phyloP scores from a whole-genome alignment of 2,329 filamentous ascomycete genomes.

The Thelonectria blattea region DNA sequence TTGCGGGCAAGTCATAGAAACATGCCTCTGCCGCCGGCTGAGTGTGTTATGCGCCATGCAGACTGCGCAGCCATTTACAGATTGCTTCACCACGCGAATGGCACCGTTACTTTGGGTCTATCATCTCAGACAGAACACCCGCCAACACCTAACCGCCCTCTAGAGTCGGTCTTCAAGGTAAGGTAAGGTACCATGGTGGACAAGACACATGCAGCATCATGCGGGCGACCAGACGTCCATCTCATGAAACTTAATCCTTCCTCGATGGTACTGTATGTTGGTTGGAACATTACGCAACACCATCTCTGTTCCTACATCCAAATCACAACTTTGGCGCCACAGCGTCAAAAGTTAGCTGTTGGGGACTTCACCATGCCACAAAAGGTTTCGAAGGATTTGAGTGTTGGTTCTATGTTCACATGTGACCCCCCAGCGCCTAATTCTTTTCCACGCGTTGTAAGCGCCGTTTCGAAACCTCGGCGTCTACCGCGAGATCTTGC shows the following conservation, averaged over 20 bases:
- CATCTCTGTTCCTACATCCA: background rate
- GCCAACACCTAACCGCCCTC: background rate
- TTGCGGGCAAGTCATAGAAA: background rate
- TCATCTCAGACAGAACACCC: background rate
- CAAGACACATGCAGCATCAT: too few relatives aligned
- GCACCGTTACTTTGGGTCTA: too few relatives aligned
- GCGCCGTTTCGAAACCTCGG: too few relatives aligned
- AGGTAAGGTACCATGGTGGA: too few relatives aligned
- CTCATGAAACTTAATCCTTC: too few relatives aligned
- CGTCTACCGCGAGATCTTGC: too few relatives aligned
- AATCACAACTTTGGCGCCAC: background rate
- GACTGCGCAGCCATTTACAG: too few relatives aligned
- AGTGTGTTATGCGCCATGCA: background rate
- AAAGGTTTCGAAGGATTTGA: background rate
- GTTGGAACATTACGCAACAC: background rate
- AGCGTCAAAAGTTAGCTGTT: background rate
- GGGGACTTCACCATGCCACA: background rate
- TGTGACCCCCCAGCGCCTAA: background rate
- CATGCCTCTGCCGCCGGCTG: background rate
- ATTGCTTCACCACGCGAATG: too few relatives aligned
- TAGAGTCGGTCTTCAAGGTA: too few relatives aligned
- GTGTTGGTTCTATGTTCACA: background rate
- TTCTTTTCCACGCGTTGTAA: background rate
- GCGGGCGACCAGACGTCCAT: too few relatives aligned
- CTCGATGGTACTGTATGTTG: background rate